Conservation (phyloP, 2,329 filamentous ascomycete species). For the Botrytis sinoallii region DNA sequence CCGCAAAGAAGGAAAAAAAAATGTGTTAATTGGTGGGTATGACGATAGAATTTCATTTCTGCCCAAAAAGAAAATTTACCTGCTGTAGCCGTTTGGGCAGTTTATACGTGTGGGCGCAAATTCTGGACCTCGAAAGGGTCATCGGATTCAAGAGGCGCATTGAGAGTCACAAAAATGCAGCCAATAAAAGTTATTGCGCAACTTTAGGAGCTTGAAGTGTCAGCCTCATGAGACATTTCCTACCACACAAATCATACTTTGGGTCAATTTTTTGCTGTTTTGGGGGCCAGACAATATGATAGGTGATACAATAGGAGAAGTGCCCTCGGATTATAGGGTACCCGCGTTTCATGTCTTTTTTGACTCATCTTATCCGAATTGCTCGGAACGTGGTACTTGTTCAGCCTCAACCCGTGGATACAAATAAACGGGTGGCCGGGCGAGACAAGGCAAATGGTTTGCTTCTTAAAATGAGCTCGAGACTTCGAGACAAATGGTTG, state of each 20-base stretch:
- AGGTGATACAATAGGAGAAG: constrained; percentile 1
- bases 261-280: neutral
- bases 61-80: constrained; percentile 12
- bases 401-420: constrained; percentile 10
- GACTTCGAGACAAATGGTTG: neutral
- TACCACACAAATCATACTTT: constrained; percentile 6
- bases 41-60: neutral
- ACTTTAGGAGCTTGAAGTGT: constrained; percentile 13
- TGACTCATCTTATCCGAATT: constrained; percentile 2
- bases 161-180: constrained; percentile 8
- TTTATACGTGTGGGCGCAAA: neutral
- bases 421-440: constrained; percentile 10
- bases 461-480: neutral
- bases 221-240: constrained; percentile 14
- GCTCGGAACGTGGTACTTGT: constrained; percentile 9
- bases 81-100: constrained; percentile 16
- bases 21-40: neutral
- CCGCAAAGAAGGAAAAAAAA: neutral
- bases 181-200: constrained; percentile 8
- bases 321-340: neutral
- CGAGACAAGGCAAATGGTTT: constrained; percentile 5
- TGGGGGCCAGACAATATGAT: constrained; percentile 12
- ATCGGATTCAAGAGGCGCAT: constrained; percentile 16
- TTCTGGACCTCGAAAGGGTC: constrained; percentile 9
- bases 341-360: constrained; percentile 12